Percentiles rank a stretch among this genome's conserved stretches.
phyloP scores from a whole-genome alignment of 2,329 filamentous ascomycete genomes.

The Neofusicoccum kwambonambiense region DNA sequence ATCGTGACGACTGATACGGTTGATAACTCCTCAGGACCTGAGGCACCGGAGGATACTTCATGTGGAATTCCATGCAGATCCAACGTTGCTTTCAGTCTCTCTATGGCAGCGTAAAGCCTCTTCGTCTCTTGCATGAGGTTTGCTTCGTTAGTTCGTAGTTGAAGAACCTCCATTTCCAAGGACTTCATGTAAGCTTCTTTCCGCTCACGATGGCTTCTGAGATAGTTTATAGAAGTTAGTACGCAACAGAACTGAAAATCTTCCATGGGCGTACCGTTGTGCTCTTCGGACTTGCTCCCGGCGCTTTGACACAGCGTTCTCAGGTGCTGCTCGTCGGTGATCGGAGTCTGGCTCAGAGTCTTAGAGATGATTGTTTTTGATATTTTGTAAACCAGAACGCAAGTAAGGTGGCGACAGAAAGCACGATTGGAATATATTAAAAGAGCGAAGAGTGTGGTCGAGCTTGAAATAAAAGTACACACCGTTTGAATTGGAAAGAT shows the following conservation, averaged over 20 bases:
- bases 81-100: constrained; percentile 24
- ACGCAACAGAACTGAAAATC: not conserved
- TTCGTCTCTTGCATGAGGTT: constrained; percentile 28
- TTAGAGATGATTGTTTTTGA: not conserved
- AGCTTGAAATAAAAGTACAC: not conserved
- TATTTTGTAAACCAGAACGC: no score
- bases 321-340: not conserved
- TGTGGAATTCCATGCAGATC: constrained; percentile 18
- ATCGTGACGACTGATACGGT: not conserved
- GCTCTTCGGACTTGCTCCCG: constrained; percentile 39
- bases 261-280: constrained; percentile 27
- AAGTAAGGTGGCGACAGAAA: not conserved
- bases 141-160: constrained; percentile 32
- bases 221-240: not conserved
- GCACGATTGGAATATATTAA: not conserved
- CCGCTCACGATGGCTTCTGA: constrained; percentile 33
- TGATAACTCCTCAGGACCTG: not conserved
- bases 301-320: constrained; percentile 23
- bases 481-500: not conserved
- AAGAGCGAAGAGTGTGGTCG: not conserved
- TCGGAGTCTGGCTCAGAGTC: not conserved
- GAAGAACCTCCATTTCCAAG: constrained; percentile 30
- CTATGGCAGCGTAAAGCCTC: constrained; percentile 27
- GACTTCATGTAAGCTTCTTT: constrained; percentile 34
- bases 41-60: not conserved